These are phyloP conservation scores for Paramecium tetraurelia DNA, from an alignment of 73 alveolate genomes.

Conservation along the genomic window DNA sequence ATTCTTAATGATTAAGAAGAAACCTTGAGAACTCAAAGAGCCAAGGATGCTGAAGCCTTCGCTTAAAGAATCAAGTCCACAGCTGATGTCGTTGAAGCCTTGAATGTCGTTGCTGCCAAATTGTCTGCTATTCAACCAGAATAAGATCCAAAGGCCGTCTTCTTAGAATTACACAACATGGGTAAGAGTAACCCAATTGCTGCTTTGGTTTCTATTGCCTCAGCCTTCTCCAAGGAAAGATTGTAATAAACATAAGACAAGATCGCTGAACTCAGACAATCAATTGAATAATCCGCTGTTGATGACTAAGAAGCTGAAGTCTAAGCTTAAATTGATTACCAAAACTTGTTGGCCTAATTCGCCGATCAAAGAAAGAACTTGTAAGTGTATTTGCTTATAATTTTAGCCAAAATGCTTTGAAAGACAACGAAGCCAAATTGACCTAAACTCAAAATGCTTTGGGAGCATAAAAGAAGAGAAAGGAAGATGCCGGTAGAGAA, in stretches of 20 bases:
- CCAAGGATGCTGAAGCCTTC: slow-evolving; percentile 45
- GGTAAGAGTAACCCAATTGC: slow-evolving; percentile 50
- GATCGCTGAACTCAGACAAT: slow-evolving; percentile 36
- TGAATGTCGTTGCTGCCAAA: slow-evolving; percentile 51
- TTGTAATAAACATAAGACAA: not conserved
- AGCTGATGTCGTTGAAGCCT: slow-evolving; percentile 46
- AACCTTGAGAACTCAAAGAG: slow-evolving; percentile 16
- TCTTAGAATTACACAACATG: slow-evolving; percentile 52
- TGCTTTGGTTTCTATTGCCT: slow-evolving; percentile 45
- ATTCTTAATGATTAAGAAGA: slow-evolving; percentile 46
- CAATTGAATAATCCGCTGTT: slow-evolving; percentile 41
- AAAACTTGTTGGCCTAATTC: not conserved
- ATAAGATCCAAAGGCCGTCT: slow-evolving; percentile 41
- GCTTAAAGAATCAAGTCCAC: slow-evolving; percentile 21
- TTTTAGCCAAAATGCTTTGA: slow-evolving; percentile 9
- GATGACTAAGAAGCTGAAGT: slow-evolving; percentile 45
- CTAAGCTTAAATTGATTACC: slow-evolving; percentile 49
- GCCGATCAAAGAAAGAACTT: slow-evolving; percentile 42
- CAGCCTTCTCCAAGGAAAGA: slow-evolving; percentile 39
- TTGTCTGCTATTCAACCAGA: slow-evolving; percentile 51
- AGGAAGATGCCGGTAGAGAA: slow-evolving; percentile 56
- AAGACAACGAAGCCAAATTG: slow-evolving; percentile 11
- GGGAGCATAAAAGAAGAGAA: slow-evolving; percentile 54
- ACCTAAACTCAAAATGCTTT: slow-evolving; percentile 41
- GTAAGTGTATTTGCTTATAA: not conserved